phyloP scores from a whole-genome alignment of 352 stramenopile species.

The Pythium myriotylum region DNA sequence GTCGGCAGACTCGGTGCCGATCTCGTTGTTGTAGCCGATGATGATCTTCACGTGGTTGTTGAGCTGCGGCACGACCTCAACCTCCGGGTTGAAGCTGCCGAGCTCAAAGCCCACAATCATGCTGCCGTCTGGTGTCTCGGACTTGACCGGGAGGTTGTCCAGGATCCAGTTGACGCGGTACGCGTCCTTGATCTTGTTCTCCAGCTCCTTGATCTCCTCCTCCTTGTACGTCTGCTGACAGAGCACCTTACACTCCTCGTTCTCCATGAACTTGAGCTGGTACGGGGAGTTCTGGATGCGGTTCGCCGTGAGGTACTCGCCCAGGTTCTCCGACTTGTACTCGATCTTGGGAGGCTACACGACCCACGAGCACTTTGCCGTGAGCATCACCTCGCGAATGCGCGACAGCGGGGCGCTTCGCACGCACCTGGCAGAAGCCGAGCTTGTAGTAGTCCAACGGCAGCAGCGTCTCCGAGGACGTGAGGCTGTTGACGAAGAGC shows the following conservation, averaged over 20 bases:
- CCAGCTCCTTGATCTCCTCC: slow-evolving; percentile 89
- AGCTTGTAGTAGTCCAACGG: slow-evolving; percentile 98
- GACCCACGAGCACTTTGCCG: neutral
- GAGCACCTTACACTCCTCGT: slow-evolving; percentile 68
- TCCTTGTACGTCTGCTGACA: slow-evolving; percentile 92
- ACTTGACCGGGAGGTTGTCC: slow-evolving; percentile 96
- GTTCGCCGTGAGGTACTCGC: slow-evolving; percentile 98
- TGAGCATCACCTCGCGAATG: neutral
- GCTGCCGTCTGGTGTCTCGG: slow-evolving; percentile 61
- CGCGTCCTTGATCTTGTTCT: slow-evolving; percentile 94
- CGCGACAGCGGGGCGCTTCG: neutral
- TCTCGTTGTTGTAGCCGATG: slow-evolving; percentile 96
- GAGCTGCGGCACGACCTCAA: slow-evolving; percentile 90
- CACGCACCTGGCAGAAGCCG: slow-evolving; percentile 92
- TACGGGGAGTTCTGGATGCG: slow-evolving; percentile 99
- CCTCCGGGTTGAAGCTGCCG: slow-evolving; percentile 89
- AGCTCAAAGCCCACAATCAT: slow-evolving; percentile 87
- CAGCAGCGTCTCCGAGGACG: slow-evolving; percentile 94
- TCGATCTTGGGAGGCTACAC: slow-evolving; percentile 87
- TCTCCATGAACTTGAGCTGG: slow-evolving; percentile 90
- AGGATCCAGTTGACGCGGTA: slow-evolving; percentile 99
- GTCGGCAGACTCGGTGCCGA: slow-evolving; percentile 58
- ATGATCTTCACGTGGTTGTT: slow-evolving; percentile 99
- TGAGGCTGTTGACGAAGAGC: slow-evolving; percentile 95
- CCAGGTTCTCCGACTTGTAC: slow-evolving; percentile 98